These are phyloP conservation scores for Laetiporus sulphureus DNA, from an alignment of 1,284 basidiomycete genomes.

Conservation along the genomic window DNA sequence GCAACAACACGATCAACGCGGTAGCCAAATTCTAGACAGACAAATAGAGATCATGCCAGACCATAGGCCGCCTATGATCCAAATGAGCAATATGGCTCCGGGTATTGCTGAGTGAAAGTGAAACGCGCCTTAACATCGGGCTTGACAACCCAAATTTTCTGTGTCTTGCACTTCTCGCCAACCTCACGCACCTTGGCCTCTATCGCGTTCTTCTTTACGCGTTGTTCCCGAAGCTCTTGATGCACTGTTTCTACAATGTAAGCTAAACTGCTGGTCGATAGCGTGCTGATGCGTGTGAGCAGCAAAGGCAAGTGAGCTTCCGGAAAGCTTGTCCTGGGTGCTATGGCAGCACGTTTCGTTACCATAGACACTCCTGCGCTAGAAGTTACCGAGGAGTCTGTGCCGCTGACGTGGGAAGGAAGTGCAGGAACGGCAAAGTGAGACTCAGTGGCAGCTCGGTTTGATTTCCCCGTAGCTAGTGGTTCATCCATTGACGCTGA, in stretches of 20 bases:
- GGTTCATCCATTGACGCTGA: slow-evolving; percentile 38
- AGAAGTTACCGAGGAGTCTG: slow-evolving; percentile 8
- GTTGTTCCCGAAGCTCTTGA: slow-evolving; percentile 55
- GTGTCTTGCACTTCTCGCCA: slow-evolving; percentile 61
- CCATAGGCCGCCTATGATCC: slow-evolving; percentile 5
- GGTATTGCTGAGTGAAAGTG: not conserved
- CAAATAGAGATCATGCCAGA: too few species aligned
- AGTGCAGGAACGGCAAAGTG: slow-evolving; percentile 34
- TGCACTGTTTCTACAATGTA: slow-evolving; percentile 68
- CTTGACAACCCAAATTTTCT: slow-evolving; percentile 66
- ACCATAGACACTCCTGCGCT: too few species aligned
- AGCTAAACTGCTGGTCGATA: slow-evolving; percentile 52
- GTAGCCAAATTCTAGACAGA: too few species aligned
- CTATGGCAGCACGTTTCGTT: slow-evolving; percentile 28
- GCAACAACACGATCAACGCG: too few species aligned
- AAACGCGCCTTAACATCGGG: slow-evolving; percentile 28
- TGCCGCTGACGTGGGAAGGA: slow-evolving; percentile 22
- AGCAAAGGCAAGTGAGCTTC: slow-evolving; percentile 53
- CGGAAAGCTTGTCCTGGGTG: slow-evolving; percentile 61
- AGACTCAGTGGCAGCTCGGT: slow-evolving; percentile 14
- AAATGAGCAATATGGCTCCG: not conserved
- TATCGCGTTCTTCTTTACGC: slow-evolving; percentile 76
- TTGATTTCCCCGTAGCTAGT: slow-evolving; percentile 16
- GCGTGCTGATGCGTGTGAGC: slow-evolving; percentile 47
- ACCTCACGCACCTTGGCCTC: slow-evolving; percentile 74